Conservation (phyloP, 768 basidiomycete genomes). For the Strobilomyces confusus region DNA sequence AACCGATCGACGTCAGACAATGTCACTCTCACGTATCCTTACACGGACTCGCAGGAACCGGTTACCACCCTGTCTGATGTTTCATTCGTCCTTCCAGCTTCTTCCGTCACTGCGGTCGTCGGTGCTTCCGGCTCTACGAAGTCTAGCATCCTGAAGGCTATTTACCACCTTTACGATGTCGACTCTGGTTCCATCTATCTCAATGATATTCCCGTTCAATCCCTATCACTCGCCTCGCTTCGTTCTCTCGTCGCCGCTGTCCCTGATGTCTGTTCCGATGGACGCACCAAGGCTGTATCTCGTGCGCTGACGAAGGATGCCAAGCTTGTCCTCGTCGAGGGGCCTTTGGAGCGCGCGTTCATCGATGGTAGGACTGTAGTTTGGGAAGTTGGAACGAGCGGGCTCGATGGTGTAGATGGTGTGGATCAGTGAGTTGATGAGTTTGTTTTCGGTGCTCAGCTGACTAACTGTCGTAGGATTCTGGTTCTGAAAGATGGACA, state of each 20-base stretch:
- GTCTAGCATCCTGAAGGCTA: constrained; percentile 77
- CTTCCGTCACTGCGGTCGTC: constrained; percentile 85
- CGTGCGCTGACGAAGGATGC: constrained; percentile 24
- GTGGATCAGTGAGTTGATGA: constrained; percentile 51
- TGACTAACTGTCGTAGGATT: constrained; percentile 48
- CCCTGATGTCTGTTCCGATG: constrained; percentile 61
- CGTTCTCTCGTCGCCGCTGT: constrained; percentile 85
- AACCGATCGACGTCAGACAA: constrained; percentile 47
- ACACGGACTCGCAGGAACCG: constrained; percentile 49
- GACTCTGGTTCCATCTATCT: constrained; percentile 75
- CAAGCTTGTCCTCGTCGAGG: constrained; percentile 26
- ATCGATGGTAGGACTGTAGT: constrained; percentile 22
- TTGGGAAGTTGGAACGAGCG: constrained; percentile 23
- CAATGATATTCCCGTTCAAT: constrained; percentile 83
- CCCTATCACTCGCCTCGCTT: constrained; percentile 78
- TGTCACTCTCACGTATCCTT: constrained; percentile 76
- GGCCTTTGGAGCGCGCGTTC: constrained; percentile 18
- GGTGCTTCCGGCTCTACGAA: constrained; percentile 82
- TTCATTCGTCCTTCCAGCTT: constrained; percentile 85
- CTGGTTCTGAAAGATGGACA: constrained; percentile 88
- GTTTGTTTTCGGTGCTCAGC: background rate
- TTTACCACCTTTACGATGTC: constrained; percentile 92
- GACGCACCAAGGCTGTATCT: constrained; percentile 22
- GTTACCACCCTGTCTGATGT: constrained; percentile 65
- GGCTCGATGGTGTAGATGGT: constrained; percentile 47